Evolutionary conservation across 495 filamentous ascomycete genomes (phyloP).

Genomic region (Xylaria curta): DNA sequence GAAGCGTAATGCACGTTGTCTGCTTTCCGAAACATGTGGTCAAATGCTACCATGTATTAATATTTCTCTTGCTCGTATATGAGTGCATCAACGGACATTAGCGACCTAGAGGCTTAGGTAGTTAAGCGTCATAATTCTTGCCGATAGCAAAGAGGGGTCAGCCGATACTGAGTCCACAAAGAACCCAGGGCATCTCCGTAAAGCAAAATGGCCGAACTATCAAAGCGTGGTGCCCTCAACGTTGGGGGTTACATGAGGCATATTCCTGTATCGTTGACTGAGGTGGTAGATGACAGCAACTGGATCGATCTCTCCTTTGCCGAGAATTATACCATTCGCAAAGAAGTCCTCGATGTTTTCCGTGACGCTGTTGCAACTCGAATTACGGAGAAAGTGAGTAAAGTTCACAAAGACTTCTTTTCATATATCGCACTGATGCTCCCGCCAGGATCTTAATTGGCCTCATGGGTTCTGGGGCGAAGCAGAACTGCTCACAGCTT

Average conservation of each 20-base stretch:
- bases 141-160: background rate
- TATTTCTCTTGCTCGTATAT: background rate
- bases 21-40: background rate
- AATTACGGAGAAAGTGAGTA: background rate
- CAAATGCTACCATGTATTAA: background rate
- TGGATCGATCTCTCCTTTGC: conserved; percentile 5
- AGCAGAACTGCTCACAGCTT: background rate
- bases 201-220: background rate
- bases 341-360: background rate
- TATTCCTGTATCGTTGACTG: background rate
- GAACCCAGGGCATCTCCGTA: background rate
- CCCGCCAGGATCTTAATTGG: background rate
- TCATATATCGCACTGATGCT: background rate
- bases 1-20: background rate
- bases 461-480: background rate
- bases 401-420: background rate
- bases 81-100: background rate
- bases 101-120: no score
- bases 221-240: background rate
- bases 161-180: background rate
- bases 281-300: background rate
- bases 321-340: conserved; percentile 10
- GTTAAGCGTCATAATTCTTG: background rate
- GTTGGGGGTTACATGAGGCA: background rate
- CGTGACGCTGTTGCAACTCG: background rate